Percentiles rank a stretch among this genome's conserved stretches.
phyloP scores from a whole-genome alignment of 208 protist species.

The Wallacemonas sp. region DNA sequence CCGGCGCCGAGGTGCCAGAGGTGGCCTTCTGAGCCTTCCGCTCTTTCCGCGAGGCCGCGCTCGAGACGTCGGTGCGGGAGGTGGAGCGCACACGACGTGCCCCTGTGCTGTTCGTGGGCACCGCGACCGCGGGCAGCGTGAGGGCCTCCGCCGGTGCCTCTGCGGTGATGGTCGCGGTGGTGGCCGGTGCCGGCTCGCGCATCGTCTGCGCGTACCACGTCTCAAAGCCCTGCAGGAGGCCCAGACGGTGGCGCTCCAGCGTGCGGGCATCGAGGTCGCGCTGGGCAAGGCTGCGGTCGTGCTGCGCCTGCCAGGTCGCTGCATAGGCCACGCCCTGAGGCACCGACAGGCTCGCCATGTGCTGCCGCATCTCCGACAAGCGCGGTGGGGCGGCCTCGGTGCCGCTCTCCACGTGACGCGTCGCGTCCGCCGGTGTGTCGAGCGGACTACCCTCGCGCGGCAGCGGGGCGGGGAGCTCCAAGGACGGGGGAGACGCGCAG shows the following conservation, averaged over 20 bases:
- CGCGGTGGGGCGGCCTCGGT: no score
- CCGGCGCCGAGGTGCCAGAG: no score
- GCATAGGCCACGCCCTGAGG: constrained; percentile 17
- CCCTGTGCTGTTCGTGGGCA: no score
- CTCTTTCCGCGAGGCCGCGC: no score
- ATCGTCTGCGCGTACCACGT: constrained; percentile 39
- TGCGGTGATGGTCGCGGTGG: neutral
- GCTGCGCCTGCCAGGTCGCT: constrained; percentile 12
- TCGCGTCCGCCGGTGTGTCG: no score
- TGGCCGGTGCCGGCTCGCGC: neutral
- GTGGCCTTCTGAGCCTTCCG: no score
- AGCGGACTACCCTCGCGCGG: constrained; percentile 1
- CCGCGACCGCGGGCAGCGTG: neutral
- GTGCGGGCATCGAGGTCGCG: constrained; percentile 30
- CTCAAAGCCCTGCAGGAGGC: constrained; percentile 66
- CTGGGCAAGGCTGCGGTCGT: constrained; percentile 40
- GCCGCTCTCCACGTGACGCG: no score
- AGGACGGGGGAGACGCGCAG: neutral
- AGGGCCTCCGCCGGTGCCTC: no score
- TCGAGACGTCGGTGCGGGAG: no score
- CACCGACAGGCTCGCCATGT: constrained; percentile 27
- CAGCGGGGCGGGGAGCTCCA: neutral
- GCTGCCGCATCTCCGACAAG: constrained; percentile 9
- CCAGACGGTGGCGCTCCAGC: constrained; percentile 30
- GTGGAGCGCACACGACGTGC: no score